Evolutionary conservation across 2,329 filamentous ascomycete genomes (phyloP), one percentile per base, ranked within the genome.

Genomic region (Penicillium concentricum): DNA sequence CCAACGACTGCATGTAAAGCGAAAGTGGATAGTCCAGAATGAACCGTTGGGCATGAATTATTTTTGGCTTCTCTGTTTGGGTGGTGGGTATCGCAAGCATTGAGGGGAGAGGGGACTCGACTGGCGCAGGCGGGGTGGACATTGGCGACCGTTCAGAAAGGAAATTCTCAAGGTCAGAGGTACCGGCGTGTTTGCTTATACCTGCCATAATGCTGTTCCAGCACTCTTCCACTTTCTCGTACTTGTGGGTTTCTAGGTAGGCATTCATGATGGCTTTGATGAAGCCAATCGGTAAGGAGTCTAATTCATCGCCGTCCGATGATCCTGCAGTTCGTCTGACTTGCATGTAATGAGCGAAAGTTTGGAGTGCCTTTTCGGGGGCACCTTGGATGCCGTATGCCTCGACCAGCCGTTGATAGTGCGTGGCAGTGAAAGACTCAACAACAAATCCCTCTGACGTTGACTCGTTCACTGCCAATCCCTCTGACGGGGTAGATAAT

Each of bases 211-310:
- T 81, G 26, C 87, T 71, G 1, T 82, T 63, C 91, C 91, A 96
- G 49, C 84, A 86, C 44, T 81, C 73, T 60, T 84, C 81, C 20
- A 93, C 85, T 50, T 84, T 80, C 5, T 82, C 76, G 62, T 85
- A 82, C 22, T 86, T 79, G 38, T 79, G 74, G 18, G 86, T 82
- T 50, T 80, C 76, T 42, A 85, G 76, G 67, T 89, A 82, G 0
- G 85, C 81, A 22, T 81, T 76, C 88, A 96, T 92, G 56, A 93
- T 73, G 9, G 87, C 81, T 48, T 81, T 79, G 22, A 90, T 74
- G 53, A 92, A 74, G 16, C 76, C 71, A 3, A 85, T 73, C 0
- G 87, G 83, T 16, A 83, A 74, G 1, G 72, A 59, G 10, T 75
- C 68, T 18, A 60, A 48, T 10, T 56, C 51, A 45, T 67, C 16